Base-by-base conservation (phyloP, 1,139 yeast species). In the Nakaseomyces uthaithaninus region DNA sequence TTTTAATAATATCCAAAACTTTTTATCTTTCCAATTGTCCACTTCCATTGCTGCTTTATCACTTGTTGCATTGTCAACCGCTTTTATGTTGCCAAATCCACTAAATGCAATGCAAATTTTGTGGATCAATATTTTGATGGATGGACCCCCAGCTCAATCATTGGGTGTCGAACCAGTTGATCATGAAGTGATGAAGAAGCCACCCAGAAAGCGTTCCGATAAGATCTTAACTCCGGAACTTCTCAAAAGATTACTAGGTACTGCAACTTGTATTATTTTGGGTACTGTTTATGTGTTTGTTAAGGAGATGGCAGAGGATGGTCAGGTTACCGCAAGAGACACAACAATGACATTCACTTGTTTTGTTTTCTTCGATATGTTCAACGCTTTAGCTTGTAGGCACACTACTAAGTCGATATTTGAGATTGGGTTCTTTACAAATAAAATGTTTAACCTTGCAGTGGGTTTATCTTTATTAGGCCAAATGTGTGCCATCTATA, bases 321-420 rank as follows among this genome's bases (percentile, higher is more conserved):
- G 64, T 10, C 73, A 72, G 47, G 78, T 89, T 43, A 86, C 96
- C 3, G 80, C 91, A 11, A 80, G 97, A 63, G 97, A 89, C 59
- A 89, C 97, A 11, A 91, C 98, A n/a, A 89, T 91, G 95, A 87
- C 97, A 0, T 91, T 91, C 57, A 91, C 97, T 0, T 85, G 97
- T 59, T 91, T 91, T 64, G 97, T 91, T 10, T 68, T 89, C 43
- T 91, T 79, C 56, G 98, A 91, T 62, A 83, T 91, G 94, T 91
- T 91, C 66, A 91, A 87, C 60, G 98, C 97, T 0, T 69, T 91
- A 49, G 69, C 95, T 8, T 89, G 95, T 60, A 85, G 97, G 55
- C 94, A 93, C 47, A 72, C 80, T 46, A 72, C 86, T 36, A 87
- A 85, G 60, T 82, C 94, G 3, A 74, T 82, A 14, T 80, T 85